These are phyloP conservation scores for Tolypocladium endophyticum DNA, from an alignment of 2,329 filamentous ascomycete species.

Conservation along the genomic window DNA sequence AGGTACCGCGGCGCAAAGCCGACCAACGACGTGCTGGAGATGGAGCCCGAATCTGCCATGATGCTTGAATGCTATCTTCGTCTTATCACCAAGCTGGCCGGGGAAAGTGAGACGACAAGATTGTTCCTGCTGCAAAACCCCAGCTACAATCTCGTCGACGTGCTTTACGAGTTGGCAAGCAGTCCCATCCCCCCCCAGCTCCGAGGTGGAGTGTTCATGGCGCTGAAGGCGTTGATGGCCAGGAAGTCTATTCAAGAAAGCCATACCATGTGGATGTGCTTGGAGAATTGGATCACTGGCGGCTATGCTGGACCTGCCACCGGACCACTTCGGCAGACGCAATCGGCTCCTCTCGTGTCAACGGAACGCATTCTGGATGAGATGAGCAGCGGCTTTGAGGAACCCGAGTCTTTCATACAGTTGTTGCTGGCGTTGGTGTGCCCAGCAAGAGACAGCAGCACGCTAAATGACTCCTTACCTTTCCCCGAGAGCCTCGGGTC, in stretches of 20 bases:
- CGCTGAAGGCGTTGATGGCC: conserved; percentile 64
- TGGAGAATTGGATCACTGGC: conserved; percentile 73
- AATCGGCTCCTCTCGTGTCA: conserved; percentile 25
- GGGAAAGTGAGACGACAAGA: conserved; percentile 62
- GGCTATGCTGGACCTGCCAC: conserved; percentile 31
- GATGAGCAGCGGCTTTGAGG: conserved; percentile 70
- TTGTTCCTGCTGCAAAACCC: conserved; percentile 60
- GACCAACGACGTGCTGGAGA: conserved; percentile 58
- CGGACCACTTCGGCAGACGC: conserved; percentile 19
- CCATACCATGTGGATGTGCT: conserved; percentile 64
- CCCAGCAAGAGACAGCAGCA: conserved; percentile 50
- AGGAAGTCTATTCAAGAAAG: conserved; percentile 60
- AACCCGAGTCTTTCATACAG: conserved; percentile 73
- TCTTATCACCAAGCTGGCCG: conserved; percentile 71
- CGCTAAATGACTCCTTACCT: conserved; percentile 64
- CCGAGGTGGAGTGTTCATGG: conserved; percentile 73
- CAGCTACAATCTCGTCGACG: conserved; percentile 57
- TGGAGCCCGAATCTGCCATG: conserved; percentile 84
- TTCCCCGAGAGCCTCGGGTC: conserved; percentile 81
- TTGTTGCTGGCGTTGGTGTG: conserved; percentile 63
- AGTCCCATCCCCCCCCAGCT: conserved; percentile 67
- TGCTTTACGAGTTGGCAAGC: conserved; percentile 69
- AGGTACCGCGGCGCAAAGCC: conserved; percentile 49
- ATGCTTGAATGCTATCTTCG: conserved; percentile 94
- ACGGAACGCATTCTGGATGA: conserved; percentile 62